Evolutionary conservation across 768 basidiomycete species (phyloP).

Genomic region (Termitomyces sp.): DNA sequence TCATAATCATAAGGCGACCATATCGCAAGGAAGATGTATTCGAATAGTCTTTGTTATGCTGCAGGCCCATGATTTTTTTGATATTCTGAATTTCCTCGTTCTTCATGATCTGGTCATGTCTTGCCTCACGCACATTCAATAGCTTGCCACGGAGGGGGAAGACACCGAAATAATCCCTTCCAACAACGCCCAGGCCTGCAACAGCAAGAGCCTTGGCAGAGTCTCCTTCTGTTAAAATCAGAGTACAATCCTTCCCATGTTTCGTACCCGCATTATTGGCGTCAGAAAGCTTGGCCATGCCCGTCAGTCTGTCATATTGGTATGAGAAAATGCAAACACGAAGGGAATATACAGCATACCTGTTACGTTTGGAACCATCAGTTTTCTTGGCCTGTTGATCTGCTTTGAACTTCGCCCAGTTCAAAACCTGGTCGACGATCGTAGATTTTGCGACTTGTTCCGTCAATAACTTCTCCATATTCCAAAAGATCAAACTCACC

Average conservation of each 20-base stretch:
- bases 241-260: slow-evolving; percentile 76
- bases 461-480: background rate
- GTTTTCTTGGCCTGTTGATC: slow-evolving; percentile 96
- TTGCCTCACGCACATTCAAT: slow-evolving; percentile 95
- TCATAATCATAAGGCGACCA: slow-evolving; percentile 98
- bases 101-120: slow-evolving; percentile 95
- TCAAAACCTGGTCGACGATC: slow-evolving; percentile 87
- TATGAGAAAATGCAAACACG: background rate
- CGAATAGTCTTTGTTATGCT: slow-evolving; percentile 88
- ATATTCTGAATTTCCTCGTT: slow-evolving; percentile 96
- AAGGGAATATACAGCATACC: slow-evolving; percentile 38
- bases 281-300: slow-evolving; percentile 90
- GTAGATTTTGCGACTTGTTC: slow-evolving; percentile 77
- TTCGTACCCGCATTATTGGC: slow-evolving; percentile 95
- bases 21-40: slow-evolving; percentile 71
- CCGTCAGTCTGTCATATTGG: slow-evolving; percentile 59
- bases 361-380: slow-evolving; percentile 83
- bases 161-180: slow-evolving; percentile 95
- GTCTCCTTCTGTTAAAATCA: slow-evolving; percentile 98
- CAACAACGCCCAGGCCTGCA: slow-evolving; percentile 90
- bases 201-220: slow-evolving; percentile 97
- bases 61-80: slow-evolving; percentile 96
- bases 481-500: slow-evolving; percentile 38
- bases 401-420: slow-evolving; percentile 96
- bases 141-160: slow-evolving; percentile 97